Evolutionary conservation across 495 filamentous ascomycete species (phyloP).

Genomic region (Letharia columbiana): DNA sequence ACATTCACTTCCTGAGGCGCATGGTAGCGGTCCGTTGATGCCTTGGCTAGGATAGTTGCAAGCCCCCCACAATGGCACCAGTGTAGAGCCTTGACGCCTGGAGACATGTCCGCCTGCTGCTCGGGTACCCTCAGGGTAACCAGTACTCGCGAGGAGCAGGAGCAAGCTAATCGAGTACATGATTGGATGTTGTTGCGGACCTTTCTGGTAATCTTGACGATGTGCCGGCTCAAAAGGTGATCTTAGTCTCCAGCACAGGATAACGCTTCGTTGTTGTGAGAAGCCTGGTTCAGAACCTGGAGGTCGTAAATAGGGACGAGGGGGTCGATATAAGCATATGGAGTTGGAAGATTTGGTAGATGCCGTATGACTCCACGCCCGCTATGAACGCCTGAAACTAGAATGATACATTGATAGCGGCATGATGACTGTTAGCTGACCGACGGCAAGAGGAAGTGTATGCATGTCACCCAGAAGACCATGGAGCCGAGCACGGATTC

Average conservation of each 20-base stretch:
- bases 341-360: background rate
- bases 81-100: constrained; percentile 2
- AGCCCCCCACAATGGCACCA: constrained; percentile 8
- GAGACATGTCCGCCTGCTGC: background rate
- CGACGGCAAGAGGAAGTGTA: background rate
- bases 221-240: background rate
- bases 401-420: background rate
- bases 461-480: background rate
- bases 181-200: background rate
- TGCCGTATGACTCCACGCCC: background rate
- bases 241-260: background rate
- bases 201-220: background rate
- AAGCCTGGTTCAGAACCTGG: background rate
- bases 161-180: background rate
- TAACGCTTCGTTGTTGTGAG: no score
- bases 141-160: constrained; percentile 1
- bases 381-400: background rate
- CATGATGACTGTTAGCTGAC: background rate
- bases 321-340: background rate
- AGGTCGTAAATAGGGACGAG: background rate
- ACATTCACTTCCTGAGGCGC: constrained; percentile 10
- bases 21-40: constrained; percentile 14
- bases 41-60: constrained; percentile 17
- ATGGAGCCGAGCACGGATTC: background rate
- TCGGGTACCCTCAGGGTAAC: background rate